Conservation (phyloP, 2,329 filamentous ascomycete genomes). For the Epichloe sylvatica region DNA sequence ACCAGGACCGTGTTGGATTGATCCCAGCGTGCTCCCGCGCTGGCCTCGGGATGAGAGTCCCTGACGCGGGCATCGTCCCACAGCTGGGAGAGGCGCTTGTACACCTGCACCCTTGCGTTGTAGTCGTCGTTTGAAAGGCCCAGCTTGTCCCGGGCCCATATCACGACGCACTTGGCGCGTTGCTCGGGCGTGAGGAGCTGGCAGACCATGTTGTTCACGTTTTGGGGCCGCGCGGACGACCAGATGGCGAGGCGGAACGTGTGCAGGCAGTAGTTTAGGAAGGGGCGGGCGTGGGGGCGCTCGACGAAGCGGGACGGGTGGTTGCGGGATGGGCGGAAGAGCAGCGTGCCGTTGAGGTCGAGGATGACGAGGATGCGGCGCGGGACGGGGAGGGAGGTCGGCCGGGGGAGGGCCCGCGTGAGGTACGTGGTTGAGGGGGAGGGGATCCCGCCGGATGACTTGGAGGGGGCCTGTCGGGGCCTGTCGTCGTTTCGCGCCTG, state of each 20-base stretch:
- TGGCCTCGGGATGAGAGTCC: conserved; percentile 29
- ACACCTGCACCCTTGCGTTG: conserved; percentile 61
- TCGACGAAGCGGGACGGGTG: conserved; percentile 39
- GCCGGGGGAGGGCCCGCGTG: conserved; percentile 30
- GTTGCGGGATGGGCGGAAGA: conserved; percentile 49
- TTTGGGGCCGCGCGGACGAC: conserved; percentile 68
- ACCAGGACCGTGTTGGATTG: conserved; percentile 82
- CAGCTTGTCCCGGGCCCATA: conserved; percentile 70
- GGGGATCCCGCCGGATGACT: conserved; percentile 44
- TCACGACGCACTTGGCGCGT: conserved; percentile 43
- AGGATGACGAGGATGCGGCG: conserved; percentile 67
- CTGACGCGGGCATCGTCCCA: conserved; percentile 45
- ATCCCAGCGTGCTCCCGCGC: conserved; percentile 42
- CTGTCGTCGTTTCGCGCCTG: no score
- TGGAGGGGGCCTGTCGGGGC: conserved; percentile 16
- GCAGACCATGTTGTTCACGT: conserved; percentile 54
- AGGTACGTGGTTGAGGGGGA: conserved; percentile 51
- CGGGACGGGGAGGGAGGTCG: conserved; percentile 29
- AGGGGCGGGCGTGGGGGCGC: conserved; percentile 50
- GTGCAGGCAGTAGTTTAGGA: conserved; percentile 59
- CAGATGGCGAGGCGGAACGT: conserved; percentile 76
- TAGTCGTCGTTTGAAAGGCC: conserved; percentile 53
- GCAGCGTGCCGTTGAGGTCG: conserved; percentile 85
- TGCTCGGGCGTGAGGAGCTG: conserved; percentile 46
- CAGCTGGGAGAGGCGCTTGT: conserved; percentile 65